Evolutionary conservation across 257 asterid genomes (phyloP).

Genomic region (Lycium ferocissimum): DNA sequence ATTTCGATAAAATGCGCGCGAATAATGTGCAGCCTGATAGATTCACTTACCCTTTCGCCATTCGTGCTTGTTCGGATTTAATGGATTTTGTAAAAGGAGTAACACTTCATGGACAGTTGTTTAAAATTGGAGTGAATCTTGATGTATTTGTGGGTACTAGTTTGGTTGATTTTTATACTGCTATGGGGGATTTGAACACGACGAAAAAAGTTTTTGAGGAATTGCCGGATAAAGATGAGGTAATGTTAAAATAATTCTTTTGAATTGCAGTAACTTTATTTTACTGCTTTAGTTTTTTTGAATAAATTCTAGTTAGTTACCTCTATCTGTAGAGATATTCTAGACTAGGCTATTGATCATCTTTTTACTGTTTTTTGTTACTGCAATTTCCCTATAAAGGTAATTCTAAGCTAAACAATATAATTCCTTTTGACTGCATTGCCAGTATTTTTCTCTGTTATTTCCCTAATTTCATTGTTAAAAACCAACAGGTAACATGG

Average conservation of each 20-base stretch:
- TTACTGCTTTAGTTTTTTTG: too few species aligned
- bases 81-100: slow-evolving; percentile 26
- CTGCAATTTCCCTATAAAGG: too few species aligned
- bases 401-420: too few species aligned
- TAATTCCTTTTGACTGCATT: too few species aligned
- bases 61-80: slow-evolving; percentile 33
- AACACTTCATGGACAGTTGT: slow-evolving; percentile 30
- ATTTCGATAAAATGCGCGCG: slow-evolving; percentile 26
- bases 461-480: too few species aligned
- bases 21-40: slow-evolving; percentile 25
- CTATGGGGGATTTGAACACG: slow-evolving; percentile 5
- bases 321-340: too few species aligned
- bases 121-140: slow-evolving; percentile 31
- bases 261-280: too few species aligned
- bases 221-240: slow-evolving; percentile 33
- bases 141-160: slow-evolving; percentile 39
- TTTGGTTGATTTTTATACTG: slow-evolving; percentile 33
- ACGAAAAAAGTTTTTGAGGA: slow-evolving; percentile 6
- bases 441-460: too few species aligned
- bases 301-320: too few species aligned
- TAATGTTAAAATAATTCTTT: too few species aligned
- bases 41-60: slow-evolving; percentile 34
- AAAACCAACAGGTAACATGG: slow-evolving; percentile 14
- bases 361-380: too few species aligned
- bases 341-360: too few species aligned